Conservation (phyloP, 2,329 filamentous ascomycete species). For the Domatiomyces globalis region DNA sequence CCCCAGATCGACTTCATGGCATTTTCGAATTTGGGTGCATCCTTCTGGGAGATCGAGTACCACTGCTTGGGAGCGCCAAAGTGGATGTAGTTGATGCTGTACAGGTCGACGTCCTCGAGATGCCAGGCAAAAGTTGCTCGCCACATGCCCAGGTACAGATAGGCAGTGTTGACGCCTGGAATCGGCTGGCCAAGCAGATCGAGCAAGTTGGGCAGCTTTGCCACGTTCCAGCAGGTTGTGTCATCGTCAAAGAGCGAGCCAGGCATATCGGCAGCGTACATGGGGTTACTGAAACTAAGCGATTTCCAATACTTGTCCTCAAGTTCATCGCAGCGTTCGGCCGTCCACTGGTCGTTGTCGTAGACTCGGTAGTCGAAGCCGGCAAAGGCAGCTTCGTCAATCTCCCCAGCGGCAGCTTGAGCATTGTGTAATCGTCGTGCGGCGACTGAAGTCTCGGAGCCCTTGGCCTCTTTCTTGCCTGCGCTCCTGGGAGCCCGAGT, state of each 20-base stretch:
- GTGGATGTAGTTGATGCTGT: slow-evolving; percentile 99
- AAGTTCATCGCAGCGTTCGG: slow-evolving; percentile 83
- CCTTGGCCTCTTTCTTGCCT: slow-evolving; percentile 44
- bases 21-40: slow-evolving; percentile 80
- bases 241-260: slow-evolving; percentile 85
- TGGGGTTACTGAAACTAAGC: slow-evolving; percentile 79
- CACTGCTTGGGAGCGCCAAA: slow-evolving; percentile 98
- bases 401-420: slow-evolving; percentile 60
- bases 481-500: slow-evolving; percentile 31
- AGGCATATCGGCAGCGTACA: slow-evolving; percentile 94
- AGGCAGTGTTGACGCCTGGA: slow-evolving; percentile 93
- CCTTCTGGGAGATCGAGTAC: slow-evolving; percentile 97
- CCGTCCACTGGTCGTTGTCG: slow-evolving; percentile 68
- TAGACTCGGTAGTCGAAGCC: slow-evolving; percentile 84
- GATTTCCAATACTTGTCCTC: slow-evolving; percentile 97
- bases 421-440: slow-evolving; percentile 71
- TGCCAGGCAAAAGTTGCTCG: slow-evolving; percentile 99
- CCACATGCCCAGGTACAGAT: slow-evolving; percentile 98
- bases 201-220: slow-evolving; percentile 81
- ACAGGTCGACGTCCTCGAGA: slow-evolving; percentile 93
- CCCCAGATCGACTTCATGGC: slow-evolving; percentile 81
- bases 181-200: slow-evolving; percentile 92
- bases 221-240: slow-evolving; percentile 80
- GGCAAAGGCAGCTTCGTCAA: slow-evolving; percentile 83
- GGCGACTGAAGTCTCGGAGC: slow-evolving; percentile 57